phyloP scores from a whole-genome alignment of 2,329 filamentous ascomycete species.

The Botrytis paeoniae region DNA sequence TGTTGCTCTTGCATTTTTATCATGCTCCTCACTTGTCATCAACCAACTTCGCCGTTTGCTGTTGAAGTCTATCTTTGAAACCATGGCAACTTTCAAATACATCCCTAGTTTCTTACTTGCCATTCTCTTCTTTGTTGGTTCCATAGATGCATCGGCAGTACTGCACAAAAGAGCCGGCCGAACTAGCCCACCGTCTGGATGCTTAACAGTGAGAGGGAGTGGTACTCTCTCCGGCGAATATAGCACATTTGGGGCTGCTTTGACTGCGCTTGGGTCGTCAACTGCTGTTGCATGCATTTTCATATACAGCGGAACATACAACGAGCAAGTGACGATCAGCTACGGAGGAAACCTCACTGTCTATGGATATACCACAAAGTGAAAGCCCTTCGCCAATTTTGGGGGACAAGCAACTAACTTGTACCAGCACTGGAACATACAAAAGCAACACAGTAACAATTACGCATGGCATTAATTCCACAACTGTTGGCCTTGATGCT shows the following conservation, averaged over 20 bases:
- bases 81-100: neutral
- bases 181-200: slow-evolving; percentile 15
- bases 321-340: neutral
- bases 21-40: too few relatives aligned
- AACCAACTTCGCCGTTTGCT: neutral
- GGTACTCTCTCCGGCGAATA: slow-evolving; percentile 21
- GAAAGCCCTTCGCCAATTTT: neutral
- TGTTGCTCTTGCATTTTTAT: neutral
- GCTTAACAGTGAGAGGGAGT: slow-evolving; percentile 14
- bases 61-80: neutral
- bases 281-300: neutral
- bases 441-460: slow-evolving; percentile 8
- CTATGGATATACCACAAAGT: slow-evolving; percentile 15
- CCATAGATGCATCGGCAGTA: neutral
- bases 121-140: neutral
- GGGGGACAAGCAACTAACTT: neutral
- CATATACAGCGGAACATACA: slow-evolving; percentile 7
- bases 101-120: neutral
- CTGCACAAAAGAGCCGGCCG: slow-evolving; percentile 5
- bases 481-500: neutral
- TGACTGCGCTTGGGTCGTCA: slow-evolving; percentile 2
- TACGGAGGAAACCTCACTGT: slow-evolving; percentile 1
- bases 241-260: slow-evolving; percentile 6
- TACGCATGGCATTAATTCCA: neutral
- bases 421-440: neutral